Conservation (phyloP, 225 moss, liverwort and hornwort genomes). For the Pseudisothecium myosuroides region DNA sequence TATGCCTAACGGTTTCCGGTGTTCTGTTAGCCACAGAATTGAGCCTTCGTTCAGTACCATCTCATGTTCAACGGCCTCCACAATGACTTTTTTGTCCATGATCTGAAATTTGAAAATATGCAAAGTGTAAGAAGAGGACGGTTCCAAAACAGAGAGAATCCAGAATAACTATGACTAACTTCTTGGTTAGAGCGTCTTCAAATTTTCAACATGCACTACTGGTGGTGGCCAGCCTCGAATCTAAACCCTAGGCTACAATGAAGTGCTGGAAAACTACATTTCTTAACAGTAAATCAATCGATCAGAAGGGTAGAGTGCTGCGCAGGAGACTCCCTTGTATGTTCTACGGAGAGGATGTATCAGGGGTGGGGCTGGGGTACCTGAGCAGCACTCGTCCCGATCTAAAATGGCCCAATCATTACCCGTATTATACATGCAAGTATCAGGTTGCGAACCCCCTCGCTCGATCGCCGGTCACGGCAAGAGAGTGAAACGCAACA, state of each 20-base stretch:
- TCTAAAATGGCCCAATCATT: neutral
- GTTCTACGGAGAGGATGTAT: neutral
- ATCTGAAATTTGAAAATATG: slow-evolving; percentile 37
- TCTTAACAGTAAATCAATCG: neutral
- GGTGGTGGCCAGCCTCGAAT: neutral
- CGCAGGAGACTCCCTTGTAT: neutral
- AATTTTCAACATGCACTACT: neutral
- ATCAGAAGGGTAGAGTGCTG: neutral
- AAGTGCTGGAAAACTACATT: neutral
- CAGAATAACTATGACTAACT: neutral
- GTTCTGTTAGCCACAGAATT: slow-evolving; percentile 79
- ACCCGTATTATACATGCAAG: neutral
- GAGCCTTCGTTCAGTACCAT: slow-evolving; percentile 77
- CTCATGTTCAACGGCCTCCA: slow-evolving; percentile 54
- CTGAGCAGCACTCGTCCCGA: neutral
- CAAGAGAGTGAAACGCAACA: neutral
- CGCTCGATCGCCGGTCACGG: neutral
- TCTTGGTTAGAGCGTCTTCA: neutral
- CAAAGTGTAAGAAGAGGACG: neutral
- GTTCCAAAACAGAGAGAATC: neutral
- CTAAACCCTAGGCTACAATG: neutral
- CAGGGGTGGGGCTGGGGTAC: neutral
- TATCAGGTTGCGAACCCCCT: neutral
- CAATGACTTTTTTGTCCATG: slow-evolving; percentile 63
- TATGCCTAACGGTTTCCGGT: slow-evolving; percentile 64